Conservation (phyloP, 768 basidiomycete species). For the Pisolithus microcarpus region DNA sequence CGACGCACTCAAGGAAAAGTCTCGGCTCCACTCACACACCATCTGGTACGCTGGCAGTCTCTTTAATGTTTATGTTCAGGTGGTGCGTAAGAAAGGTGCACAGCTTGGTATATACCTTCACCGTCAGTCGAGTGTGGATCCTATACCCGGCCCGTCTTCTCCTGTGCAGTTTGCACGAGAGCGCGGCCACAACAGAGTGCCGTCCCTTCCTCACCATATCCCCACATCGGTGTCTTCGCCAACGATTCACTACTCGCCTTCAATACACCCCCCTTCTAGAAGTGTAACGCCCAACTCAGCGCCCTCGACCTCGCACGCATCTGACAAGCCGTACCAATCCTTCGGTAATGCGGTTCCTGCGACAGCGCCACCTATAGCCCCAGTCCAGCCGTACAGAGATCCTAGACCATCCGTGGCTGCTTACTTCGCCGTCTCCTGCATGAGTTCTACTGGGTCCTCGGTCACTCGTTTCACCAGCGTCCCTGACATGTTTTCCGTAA, state of each 20-base stretch:
- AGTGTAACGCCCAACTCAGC: constrained; percentile 37
- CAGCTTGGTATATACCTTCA: constrained; percentile 89
- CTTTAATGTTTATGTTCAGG: constrained; percentile 86
- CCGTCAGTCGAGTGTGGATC: constrained; percentile 74
- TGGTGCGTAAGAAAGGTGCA: constrained; percentile 71
- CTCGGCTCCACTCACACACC: constrained; percentile 74
- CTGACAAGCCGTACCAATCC: constrained; percentile 18
- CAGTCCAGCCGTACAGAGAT: constrained; percentile 69
- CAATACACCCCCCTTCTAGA: constrained; percentile 37
- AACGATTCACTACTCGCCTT: constrained; percentile 37
- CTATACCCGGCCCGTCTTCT: constrained; percentile 64
- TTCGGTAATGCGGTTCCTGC: constrained; percentile 27
- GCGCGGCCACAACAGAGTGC: constrained; percentile 22
- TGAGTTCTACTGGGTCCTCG: constrained; percentile 72
- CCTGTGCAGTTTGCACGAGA: constrained; percentile 33
- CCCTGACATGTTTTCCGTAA: constrained; percentile 77
- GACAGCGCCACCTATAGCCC: constrained; percentile 39
- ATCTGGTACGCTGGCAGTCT: constrained; percentile 86
- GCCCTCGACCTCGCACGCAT: constrained; percentile 15
- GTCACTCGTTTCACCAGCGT: constrained; percentile 79
- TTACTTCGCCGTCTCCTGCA: constrained; percentile 79
- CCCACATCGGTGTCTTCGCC: constrained; percentile 21
- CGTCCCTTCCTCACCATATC: constrained; percentile 25
- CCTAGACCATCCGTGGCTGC: constrained; percentile 64
- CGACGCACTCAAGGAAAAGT: constrained; percentile 76